Evolutionary conservation across 305 asterid species (phyloP).

Genomic region (Rubia balearica): DNA sequence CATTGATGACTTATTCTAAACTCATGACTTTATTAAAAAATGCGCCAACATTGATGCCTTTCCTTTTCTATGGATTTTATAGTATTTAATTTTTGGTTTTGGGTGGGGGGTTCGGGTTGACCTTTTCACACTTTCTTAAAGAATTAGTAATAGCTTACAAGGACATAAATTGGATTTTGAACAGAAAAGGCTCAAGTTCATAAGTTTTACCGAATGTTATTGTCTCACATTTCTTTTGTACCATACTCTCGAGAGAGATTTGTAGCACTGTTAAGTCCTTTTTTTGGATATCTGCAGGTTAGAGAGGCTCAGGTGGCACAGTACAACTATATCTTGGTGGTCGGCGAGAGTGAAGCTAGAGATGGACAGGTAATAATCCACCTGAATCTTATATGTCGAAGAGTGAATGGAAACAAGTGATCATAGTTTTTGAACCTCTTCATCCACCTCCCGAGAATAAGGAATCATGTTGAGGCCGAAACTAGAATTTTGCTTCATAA

Average conservation of each 20-base stretch:
- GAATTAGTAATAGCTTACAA: too few relatives aligned
- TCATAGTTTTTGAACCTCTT: background rate
- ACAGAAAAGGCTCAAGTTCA: background rate
- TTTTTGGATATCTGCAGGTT: constrained; percentile 41
- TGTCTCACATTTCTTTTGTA: background rate
- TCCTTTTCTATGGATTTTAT: too few relatives aligned
- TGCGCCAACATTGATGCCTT: too few relatives aligned
- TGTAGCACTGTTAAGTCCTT: background rate
- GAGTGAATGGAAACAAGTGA: background rate
- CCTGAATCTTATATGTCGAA: background rate
- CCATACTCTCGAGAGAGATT: background rate
- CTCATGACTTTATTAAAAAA: too few relatives aligned
- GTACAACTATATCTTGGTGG: constrained; percentile 83
- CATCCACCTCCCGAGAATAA: too few relatives aligned
- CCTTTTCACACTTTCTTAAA: too few relatives aligned
- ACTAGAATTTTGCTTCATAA: background rate
- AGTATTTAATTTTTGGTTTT: too few relatives aligned
- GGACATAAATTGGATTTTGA: background rate
- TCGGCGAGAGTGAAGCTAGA: constrained; percentile 80
- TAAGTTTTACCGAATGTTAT: background rate
- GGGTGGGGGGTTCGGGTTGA: too few relatives aligned
- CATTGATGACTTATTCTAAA: background rate
- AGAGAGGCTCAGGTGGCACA: constrained; percentile 87
- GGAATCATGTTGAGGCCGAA: too few relatives aligned
- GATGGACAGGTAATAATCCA: constrained; percentile 51